These are phyloP conservation scores for Xylariaceae sp. DNA, from an alignment of 2,329 filamentous ascomycete species.

Conservation along the genomic window DNA sequence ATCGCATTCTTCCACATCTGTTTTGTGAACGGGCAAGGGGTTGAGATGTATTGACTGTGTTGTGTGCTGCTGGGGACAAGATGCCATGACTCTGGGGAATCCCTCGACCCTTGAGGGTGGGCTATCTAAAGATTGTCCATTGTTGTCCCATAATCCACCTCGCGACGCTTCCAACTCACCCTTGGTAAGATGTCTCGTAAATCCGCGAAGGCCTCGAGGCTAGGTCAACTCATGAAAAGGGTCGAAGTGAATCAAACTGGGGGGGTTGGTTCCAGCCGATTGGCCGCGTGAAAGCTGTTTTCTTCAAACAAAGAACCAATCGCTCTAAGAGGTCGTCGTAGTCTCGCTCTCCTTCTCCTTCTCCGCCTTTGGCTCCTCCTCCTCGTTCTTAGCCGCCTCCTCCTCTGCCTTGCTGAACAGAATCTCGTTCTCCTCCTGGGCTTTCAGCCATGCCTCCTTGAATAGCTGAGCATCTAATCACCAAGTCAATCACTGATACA, in stretches of 20 bases:
- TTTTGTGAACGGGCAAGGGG: constrained; percentile 9
- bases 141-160: constrained; percentile 23
- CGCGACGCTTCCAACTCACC: constrained; percentile 15
- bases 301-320: background rate
- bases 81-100: constrained; percentile 25
- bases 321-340: constrained; percentile 14
- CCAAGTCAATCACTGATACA: constrained; percentile 25
- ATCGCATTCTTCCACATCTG: constrained; percentile 7
- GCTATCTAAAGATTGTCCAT: constrained; percentile 19
- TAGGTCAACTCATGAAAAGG: constrained; percentile 5
- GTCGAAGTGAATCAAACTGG: constrained; percentile 4
- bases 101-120: constrained; percentile 21
- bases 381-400: constrained; percentile 25
- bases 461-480: constrained; percentile 82
- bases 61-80: constrained; percentile 25
- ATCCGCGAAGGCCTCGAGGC: constrained; percentile 4
- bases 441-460: constrained; percentile 96
- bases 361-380: constrained; percentile 27
- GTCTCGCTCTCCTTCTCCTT: constrained; percentile 27
- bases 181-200: constrained; percentile 12
- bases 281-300: background rate
- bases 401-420: constrained; percentile 54
- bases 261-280: background rate
- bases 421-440: constrained; percentile 90
- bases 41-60: constrained; percentile 28